Conservation (phyloP, 202 grass and related monocot species). For the Bolboschoenoplectus hybrid region DNA sequence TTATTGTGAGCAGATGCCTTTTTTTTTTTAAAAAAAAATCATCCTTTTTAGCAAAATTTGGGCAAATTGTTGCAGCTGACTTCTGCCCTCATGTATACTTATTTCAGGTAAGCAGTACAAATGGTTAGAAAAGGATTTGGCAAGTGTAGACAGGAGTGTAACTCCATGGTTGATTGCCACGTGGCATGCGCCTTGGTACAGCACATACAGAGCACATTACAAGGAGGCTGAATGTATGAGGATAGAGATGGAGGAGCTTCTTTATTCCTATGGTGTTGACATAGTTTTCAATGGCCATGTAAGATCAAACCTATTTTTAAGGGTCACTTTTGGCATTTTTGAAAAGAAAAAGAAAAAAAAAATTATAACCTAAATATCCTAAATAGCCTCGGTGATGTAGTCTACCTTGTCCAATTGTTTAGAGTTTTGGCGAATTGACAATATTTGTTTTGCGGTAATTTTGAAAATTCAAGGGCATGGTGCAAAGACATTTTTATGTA, state of each 20-base stretch:
- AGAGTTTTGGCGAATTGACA: background rate
- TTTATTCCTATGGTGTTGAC: conserved; percentile 70
- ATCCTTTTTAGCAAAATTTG: background rate
- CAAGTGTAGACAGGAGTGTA: conserved; percentile 61
- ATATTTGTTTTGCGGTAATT: background rate
- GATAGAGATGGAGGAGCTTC: conserved; percentile 85
- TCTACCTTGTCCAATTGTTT: background rate
- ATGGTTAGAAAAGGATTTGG: conserved; percentile 76
- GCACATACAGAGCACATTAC: conserved; percentile 79
- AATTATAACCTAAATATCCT: too few relatives aligned
- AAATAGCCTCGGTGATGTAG: background rate
- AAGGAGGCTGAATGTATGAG: conserved; percentile 87
- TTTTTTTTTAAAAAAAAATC: background rate
- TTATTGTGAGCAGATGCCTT: background rate
- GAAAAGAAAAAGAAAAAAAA: background rate
- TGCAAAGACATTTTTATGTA: background rate
- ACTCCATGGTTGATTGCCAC: conserved; percentile 82
- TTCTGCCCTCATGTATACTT: background rate
- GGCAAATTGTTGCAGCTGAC: background rate
- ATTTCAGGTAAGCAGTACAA: conserved; percentile 62
- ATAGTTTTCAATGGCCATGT: conserved; percentile 89
- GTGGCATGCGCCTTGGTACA: conserved; percentile 93
- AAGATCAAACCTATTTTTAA: conserved; percentile 25
- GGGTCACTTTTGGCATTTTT: conserved; percentile 4
- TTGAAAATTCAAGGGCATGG: background rate